Base-by-base conservation (phyloP, 805 yeast species). In the Hanseniaspora clermontiae region DNA sequence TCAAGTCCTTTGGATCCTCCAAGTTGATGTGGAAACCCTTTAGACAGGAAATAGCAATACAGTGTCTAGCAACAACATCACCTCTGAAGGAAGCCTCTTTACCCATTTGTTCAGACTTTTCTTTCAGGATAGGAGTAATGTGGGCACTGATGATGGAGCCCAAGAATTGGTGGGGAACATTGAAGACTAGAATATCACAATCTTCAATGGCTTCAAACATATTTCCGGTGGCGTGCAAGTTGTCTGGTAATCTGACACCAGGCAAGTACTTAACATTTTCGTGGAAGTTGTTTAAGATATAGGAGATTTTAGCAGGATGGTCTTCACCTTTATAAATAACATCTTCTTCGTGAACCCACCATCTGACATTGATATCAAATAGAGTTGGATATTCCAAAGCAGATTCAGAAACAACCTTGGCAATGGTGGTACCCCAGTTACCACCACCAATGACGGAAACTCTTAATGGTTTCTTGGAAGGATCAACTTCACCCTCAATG, bases 401-500 rank as follows among this genome's bases (percentile, higher is more conserved):
- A 70, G 89, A 90, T 71, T 93, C 97, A 40, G 97, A 89, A 31
- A 89, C 83, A 47, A 91, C 88, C 70, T 93, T 91, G 60, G 97
- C 97, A 56, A 93, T 89, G 19, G 97, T 91, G 40, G 96, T 88
- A 61, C 98, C 98, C 86, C 98, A 91, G 73, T 91, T 91, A 68
- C 97, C 98, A 34, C 97, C 89, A 43, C 98, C 98, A 61, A 93
- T 82, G 56, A 89, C 87, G 43, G 89, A 75, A 45, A 83, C 77
- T 64, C 75, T 78, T 72, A 74, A 81, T 24, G 77, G 78, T 31
- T 51, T 51, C 20, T 51, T 51, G 24, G 43, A 31, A 9, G 55
- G 55, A 38, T 63, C 53, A 45, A 57, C 61, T 17, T 61, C 53
- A 39, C 58, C 55, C 27, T 51, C 55, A 37, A 51, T 43, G 9